Conservation (phyloP, 139 green algal species). For the Raphidocelis subcapitata region DNA sequence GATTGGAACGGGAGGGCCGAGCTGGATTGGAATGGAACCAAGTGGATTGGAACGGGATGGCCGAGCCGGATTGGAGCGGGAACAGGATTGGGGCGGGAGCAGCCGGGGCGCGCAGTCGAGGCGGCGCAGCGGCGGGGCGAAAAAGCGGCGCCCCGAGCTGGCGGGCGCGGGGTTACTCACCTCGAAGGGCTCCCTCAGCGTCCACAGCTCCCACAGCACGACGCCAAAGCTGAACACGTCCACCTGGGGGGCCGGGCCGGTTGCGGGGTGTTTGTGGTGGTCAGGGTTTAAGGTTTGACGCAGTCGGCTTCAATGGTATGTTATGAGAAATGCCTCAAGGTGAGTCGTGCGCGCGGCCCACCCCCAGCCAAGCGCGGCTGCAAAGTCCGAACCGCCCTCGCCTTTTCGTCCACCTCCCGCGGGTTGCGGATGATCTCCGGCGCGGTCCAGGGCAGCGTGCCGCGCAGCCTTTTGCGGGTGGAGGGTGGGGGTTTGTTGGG, state of each 20-base stretch:
- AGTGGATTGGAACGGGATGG: too few relatives aligned
- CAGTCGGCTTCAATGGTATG: background rate
- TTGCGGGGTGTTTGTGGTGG: background rate
- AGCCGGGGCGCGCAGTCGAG: too few relatives aligned
- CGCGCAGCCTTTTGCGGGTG: conserved; percentile 64
- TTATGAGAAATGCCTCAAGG: background rate
- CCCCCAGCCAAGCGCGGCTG: background rate
- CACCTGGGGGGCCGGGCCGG: conserved; percentile 42
- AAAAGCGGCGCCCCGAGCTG: too few relatives aligned
- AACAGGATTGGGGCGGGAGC: too few relatives aligned
- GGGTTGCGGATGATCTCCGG: conserved; percentile 80
- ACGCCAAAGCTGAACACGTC: conserved; percentile 75
- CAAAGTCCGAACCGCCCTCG: too few relatives aligned
- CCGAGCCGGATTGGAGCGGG: too few relatives aligned
- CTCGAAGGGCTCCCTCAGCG: conserved; percentile 60
- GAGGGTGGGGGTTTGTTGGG: too few relatives aligned
- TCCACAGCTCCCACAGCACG: conserved; percentile 80
- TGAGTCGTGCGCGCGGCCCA: background rate
- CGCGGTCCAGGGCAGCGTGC: conserved; percentile 80
- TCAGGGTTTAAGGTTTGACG: too few relatives aligned
- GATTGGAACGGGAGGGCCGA: too few relatives aligned
- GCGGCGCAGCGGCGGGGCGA: too few relatives aligned
- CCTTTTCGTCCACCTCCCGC: conserved; percentile 46
- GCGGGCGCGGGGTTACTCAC: background rate
- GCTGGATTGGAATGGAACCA: too few relatives aligned